A percentile compares a stretch with the other conserved stretches of the same genome.
These are phyloP conservation scores for Lignosus rhinocerotis DNA, from an alignment of 1,284 basidiomycete species.

Conservation along the genomic window DNA sequence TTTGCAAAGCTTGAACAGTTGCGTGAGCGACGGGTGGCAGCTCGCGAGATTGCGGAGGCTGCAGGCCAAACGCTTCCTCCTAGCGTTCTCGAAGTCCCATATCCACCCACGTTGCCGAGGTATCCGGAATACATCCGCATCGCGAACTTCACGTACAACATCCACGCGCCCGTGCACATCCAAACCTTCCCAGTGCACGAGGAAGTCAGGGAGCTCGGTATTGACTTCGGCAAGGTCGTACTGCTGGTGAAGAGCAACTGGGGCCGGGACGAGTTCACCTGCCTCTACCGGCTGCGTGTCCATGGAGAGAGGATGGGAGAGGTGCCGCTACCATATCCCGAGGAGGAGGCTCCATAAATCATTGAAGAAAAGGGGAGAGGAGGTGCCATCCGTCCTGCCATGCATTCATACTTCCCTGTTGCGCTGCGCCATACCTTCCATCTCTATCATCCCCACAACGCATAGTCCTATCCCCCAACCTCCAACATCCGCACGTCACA, in stretches of 20 bases:
- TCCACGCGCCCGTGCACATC: slow-evolving; percentile 63
- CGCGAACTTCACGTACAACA: slow-evolving; percentile 81
- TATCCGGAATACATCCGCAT: slow-evolving; percentile 69
- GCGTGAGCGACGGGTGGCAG: slow-evolving; percentile 36
- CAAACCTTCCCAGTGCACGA: slow-evolving; percentile 85
- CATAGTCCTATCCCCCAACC: not conserved
- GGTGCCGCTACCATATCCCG: slow-evolving; percentile 31
- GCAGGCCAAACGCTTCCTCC: slow-evolving; percentile 30
- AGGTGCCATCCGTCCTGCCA: not conserved
- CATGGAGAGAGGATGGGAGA: slow-evolving; percentile 51
- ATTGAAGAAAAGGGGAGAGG: slow-evolving; percentile 1
- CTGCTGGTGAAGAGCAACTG: slow-evolving; percentile 84
- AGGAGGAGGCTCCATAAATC: slow-evolving; percentile 23
- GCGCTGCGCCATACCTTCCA: slow-evolving; percentile 2
- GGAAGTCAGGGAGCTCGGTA: slow-evolving; percentile 64
- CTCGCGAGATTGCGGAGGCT: slow-evolving; percentile 39
- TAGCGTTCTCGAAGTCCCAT: slow-evolving; percentile 37
- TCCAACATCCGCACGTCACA: slow-evolving; percentile 8
- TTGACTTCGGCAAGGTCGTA: slow-evolving; percentile 83
- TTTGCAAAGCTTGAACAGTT: slow-evolving; percentile 56
- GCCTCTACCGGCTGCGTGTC: slow-evolving; percentile 86
- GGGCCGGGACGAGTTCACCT: slow-evolving; percentile 83
- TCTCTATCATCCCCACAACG: not conserved
- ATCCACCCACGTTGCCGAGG: slow-evolving; percentile 55
- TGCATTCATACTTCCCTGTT: slow-evolving; percentile 6